A percentile compares a stretch with the other conserved stretches of the same genome.
Evolutionary conservation across 2,329 filamentous ascomycete genomes (phyloP).

Genomic region (Pezicula rhizophila): DNA sequence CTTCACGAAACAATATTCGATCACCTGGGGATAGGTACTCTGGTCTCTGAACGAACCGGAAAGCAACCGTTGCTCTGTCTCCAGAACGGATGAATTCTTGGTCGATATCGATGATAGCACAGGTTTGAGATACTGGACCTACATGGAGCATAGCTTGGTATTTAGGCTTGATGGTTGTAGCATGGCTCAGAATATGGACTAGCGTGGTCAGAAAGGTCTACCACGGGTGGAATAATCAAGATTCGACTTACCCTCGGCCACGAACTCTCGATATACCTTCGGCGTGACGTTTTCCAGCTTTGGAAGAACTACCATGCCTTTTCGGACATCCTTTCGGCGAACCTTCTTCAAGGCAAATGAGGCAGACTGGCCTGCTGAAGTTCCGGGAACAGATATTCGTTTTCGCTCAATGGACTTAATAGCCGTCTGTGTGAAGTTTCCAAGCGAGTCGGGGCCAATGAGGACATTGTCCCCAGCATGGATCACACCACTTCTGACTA

Average conservation of each 20-base stretch:
- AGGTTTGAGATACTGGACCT: constrained; percentile 90
- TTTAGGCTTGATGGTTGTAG: constrained; percentile 92
- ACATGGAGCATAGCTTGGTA: constrained; percentile 99
- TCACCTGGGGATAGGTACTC: constrained; percentile 89
- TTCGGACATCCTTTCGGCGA: constrained; percentile 84
- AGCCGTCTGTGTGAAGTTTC: constrained; percentile 80
- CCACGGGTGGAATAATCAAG: neutral
- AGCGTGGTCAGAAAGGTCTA: constrained; percentile 2
- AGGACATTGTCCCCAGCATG: constrained; percentile 87
- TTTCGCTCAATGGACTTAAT: constrained; percentile 94
- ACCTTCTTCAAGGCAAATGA: constrained; percentile 87
- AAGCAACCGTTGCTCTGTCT: constrained; percentile 88
- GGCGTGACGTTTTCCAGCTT: constrained; percentile 67
- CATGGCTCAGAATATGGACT: constrained; percentile 91
- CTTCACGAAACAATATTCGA: constrained; percentile 86
- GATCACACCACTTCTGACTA: constrained; percentile 81
- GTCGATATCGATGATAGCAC: constrained; percentile 95
- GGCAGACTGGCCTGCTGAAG: constrained; percentile 85
- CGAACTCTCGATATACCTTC: constrained; percentile 70
- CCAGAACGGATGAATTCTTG: constrained; percentile 92
- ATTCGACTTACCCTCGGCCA: constrained; percentile 59
- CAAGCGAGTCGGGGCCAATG: constrained; percentile 83
- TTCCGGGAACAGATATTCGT: constrained; percentile 79
- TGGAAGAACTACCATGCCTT: constrained; percentile 94
- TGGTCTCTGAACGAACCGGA: constrained; percentile 87